Evolutionary conservation across 306 rosid genomes (phyloP).

Genomic region (Boehmeria nivea): DNA sequence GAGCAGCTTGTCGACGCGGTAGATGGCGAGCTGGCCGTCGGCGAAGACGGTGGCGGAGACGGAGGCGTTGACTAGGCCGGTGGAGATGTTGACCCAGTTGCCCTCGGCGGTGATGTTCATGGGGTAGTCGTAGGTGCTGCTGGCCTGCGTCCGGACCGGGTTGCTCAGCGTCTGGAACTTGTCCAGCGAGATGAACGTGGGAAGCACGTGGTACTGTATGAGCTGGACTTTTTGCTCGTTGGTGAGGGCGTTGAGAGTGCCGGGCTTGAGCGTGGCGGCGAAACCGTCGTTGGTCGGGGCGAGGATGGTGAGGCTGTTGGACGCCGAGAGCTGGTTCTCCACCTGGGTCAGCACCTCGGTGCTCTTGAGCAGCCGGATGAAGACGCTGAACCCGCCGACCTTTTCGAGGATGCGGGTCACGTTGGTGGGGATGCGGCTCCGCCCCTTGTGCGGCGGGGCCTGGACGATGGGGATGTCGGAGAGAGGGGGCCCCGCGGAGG

Average conservation of each 20-base stretch:
- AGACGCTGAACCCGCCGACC: constrained; percentile 47
- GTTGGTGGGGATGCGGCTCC: constrained; percentile 38
- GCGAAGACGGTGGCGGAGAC: no score
- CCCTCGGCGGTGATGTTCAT: constrained; percentile 45
- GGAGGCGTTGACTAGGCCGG: no score
- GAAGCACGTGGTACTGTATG: constrained; percentile 50
- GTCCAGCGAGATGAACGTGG: constrained; percentile 33
- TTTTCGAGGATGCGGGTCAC: constrained; percentile 51
- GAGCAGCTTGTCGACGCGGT: no score
- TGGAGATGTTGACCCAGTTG: constrained; percentile 48
- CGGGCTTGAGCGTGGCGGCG: constrained; percentile 51
- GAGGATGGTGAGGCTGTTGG: constrained; percentile 51
- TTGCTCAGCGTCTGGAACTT: constrained; percentile 67
- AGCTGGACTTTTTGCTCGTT: constrained; percentile 55
- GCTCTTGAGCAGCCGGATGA: constrained; percentile 46
- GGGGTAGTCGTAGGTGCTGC: constrained; percentile 46
- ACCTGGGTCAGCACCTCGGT: constrained; percentile 48
- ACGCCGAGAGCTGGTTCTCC: constrained; percentile 43
- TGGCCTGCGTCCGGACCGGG: constrained; percentile 67
- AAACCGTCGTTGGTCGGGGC: constrained; percentile 60
- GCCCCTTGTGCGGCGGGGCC: constrained; percentile 25
- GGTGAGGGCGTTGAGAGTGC: constrained; percentile 48
- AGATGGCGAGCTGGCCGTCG: no score
- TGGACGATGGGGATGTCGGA: constrained; percentile 24
- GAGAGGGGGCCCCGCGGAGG: background rate